phyloP scores from a whole-genome alignment of 352 stramenopile genomes.

The Elongisporangium senticosum region DNA sequence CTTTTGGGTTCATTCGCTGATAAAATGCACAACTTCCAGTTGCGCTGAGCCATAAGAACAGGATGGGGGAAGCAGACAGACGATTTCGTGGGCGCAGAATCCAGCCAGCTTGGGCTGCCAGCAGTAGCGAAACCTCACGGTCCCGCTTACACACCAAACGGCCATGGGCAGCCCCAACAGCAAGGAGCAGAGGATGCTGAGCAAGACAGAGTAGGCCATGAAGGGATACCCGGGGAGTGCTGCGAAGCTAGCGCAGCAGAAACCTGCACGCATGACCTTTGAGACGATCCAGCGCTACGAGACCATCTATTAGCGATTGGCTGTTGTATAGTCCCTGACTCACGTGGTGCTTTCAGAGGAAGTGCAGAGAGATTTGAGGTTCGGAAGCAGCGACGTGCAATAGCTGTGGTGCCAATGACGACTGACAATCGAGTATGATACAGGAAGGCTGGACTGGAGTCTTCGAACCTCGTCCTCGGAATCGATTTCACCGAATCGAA shows the following conservation, averaged over 20 bases:
- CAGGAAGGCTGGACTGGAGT: conserved; percentile 25
- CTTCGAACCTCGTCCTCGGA: conserved; percentile 41
- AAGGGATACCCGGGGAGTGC: background rate
- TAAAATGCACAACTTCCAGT: too few species aligned
- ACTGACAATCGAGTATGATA: conserved; percentile 1
- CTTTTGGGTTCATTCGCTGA: background rate
- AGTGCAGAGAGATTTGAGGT: background rate
- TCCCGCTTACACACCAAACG: background rate
- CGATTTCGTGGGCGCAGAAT: background rate
- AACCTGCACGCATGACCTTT: background rate
- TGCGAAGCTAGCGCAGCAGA: background rate
- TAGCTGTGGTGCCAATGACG: background rate
- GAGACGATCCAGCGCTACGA: background rate
- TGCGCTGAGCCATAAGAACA: background rate
- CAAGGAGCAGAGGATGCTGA: background rate
- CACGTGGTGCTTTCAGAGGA: background rate
- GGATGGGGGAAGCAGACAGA: background rate
- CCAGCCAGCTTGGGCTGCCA: background rate
- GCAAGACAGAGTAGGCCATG: background rate
- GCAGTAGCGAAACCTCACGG: background rate
- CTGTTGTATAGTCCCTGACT: background rate
- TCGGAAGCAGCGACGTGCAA: background rate
- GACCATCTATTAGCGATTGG: background rate
- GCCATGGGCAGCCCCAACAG: background rate
- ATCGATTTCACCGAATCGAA: conserved; percentile 55